A percentile compares a stretch with the other conserved stretches of the same genome.
phyloP scores from a whole-genome alignment of 352 stramenopile genomes.

The Thalassiosira ordinaria region DNA sequence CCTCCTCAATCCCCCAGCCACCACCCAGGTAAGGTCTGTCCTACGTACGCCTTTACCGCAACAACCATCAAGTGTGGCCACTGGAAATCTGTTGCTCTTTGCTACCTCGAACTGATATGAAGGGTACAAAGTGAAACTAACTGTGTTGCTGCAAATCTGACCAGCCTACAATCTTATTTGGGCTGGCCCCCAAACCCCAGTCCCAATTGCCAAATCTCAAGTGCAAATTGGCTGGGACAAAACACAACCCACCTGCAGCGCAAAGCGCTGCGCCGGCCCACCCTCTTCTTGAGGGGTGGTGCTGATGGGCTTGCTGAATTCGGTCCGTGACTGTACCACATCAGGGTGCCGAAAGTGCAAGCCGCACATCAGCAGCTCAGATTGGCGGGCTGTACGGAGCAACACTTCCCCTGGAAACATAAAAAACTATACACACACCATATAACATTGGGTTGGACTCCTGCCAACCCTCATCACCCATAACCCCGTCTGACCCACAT shows the following conservation, averaged over 20 bases:
- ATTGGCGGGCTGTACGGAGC: no score
- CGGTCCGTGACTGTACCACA: background rate
- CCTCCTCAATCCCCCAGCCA: background rate
- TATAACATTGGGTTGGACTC: no score
- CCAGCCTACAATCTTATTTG: background rate
- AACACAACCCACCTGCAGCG: background rate
- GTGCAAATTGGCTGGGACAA: background rate
- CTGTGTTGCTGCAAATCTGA: background rate
- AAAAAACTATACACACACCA: no score
- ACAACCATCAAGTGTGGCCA: background rate
- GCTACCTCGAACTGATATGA: background rate
- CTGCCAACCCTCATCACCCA: no score
- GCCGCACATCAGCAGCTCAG: no score
- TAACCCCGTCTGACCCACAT: no score
- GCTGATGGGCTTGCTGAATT: background rate
- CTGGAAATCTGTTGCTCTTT: background rate
- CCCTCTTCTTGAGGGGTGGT: background rate
- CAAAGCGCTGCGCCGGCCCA: background rate
- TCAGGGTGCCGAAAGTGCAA: background rate
- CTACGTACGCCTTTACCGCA: background rate
- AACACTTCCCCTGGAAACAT: no score
- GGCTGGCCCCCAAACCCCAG: background rate
- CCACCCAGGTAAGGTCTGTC: background rate
- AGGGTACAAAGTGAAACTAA: conserved; percentile 3
- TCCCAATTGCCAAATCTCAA: background rate